These are phyloP conservation scores for Collybia mongolica DNA, from an alignment of 768 basidiomycete genomes.

Conservation along the genomic window DNA sequence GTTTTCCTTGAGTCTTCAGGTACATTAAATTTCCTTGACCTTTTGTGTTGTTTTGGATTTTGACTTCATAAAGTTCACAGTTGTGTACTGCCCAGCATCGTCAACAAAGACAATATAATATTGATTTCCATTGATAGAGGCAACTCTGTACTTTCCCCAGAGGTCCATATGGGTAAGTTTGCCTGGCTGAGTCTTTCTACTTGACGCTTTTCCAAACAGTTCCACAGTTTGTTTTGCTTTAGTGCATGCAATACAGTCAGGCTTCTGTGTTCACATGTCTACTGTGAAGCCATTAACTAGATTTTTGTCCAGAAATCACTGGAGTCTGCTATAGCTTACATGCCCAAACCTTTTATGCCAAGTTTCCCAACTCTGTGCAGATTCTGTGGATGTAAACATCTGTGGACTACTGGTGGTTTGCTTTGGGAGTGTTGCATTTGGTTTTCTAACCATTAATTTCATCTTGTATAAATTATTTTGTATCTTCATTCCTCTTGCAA, in stretches of 20 bases:
- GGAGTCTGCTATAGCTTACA: not conserved
- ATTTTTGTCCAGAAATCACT: not conserved
- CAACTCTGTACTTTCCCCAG: slow-evolving; percentile 4
- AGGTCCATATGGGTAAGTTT: slow-evolving; percentile 10
- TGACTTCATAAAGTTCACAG: not conserved
- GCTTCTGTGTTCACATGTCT: not conserved
- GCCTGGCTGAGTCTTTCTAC: slow-evolving; percentile 2
- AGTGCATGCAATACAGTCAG: slow-evolving; percentile 7
- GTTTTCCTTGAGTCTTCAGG: not conserved
- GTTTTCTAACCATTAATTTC: not conserved
- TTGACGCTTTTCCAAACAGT: slow-evolving; percentile 7
- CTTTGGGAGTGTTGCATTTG: not conserved
- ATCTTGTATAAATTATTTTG: not conserved
- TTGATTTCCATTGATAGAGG: slow-evolving; percentile 5
- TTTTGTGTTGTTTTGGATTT: not conserved
- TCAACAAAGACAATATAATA: slow-evolving; percentile 8
- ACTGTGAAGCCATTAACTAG: slow-evolving; percentile 4
- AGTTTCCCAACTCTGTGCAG: not conserved
- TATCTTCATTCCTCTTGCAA: not conserved
- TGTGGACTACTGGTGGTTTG: not conserved
- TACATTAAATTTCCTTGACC: not conserved
- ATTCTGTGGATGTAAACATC: not conserved
- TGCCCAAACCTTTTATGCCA: slow-evolving; percentile 5
- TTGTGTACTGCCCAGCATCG: not conserved
- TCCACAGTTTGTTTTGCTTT: slow-evolving; percentile 5